Evolutionary conservation across 768 basidiomycete species (phyloP).

Genomic region (Lyophyllum atratum): DNA sequence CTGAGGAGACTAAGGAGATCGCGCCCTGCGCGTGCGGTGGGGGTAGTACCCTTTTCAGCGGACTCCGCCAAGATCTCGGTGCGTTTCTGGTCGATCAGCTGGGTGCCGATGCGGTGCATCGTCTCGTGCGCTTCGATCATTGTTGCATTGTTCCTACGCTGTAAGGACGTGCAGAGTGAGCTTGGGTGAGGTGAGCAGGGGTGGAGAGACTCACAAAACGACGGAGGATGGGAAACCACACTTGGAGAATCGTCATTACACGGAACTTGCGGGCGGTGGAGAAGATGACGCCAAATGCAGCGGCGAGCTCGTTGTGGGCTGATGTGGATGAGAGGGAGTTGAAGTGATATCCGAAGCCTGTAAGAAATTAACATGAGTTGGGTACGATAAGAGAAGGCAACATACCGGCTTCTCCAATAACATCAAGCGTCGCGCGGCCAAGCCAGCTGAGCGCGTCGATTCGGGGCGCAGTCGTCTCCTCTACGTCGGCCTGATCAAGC

Average conservation of each 20-base stretch:
- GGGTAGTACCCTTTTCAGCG: constrained; percentile 9
- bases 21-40: constrained; percentile 38
- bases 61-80: constrained; percentile 32
- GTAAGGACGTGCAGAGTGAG: no score
- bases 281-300: constrained; percentile 56
- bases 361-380: neutral
- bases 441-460: constrained; percentile 60
- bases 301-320: constrained; percentile 52
- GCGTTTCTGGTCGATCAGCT: constrained; percentile 54
- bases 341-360: constrained; percentile 65
- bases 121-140: constrained; percentile 46
- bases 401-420: constrained; percentile 65
- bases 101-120: constrained; percentile 53
- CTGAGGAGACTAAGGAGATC: constrained; percentile 61
- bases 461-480: constrained; percentile 18
- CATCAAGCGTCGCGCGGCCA: constrained; percentile 61
- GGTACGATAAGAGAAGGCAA: neutral
- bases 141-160: constrained; percentile 48
- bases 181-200: no score
- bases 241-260: constrained; percentile 52
- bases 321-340: constrained; percentile 43
- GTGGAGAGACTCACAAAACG: constrained; percentile 47
- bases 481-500: constrained; percentile 29
- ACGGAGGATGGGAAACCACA: constrained; percentile 58
- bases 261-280: constrained; percentile 53